A percentile compares a stretch with the other conserved stretches of the same genome.
phyloP scores from a whole-genome alignment of 2,329 filamentous ascomycete genomes.

The Ilyonectria robusta region DNA sequence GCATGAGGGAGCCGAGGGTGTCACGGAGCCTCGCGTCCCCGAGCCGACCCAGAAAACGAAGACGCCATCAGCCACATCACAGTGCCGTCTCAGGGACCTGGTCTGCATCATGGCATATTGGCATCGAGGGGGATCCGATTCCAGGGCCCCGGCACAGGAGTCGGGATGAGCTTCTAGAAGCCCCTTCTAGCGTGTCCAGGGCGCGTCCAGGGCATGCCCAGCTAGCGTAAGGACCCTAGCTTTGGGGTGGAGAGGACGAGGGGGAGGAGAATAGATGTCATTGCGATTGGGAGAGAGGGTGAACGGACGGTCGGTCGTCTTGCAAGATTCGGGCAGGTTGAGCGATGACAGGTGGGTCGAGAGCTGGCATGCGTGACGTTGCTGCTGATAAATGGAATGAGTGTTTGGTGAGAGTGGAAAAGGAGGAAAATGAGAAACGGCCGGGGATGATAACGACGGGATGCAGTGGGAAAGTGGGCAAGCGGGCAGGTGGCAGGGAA shows the following conservation, averaged over 20 bases:
- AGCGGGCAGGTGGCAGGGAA: background rate
- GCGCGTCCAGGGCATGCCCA: constrained; percentile 32
- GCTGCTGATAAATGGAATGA: constrained; percentile 22
- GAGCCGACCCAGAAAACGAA: constrained; percentile 32
- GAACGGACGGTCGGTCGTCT: constrained; percentile 32
- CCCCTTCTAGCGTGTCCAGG: constrained; percentile 44
- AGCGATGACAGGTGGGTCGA: constrained; percentile 42
- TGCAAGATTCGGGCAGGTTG: constrained; percentile 33
- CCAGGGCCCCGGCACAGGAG: constrained; percentile 45
- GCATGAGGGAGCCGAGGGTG: constrained; percentile 33
- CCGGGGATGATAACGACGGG: background rate
- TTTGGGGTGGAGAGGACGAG: constrained; percentile 37
- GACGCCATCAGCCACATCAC: constrained; percentile 22
- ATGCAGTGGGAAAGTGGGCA: background rate
- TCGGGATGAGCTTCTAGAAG: constrained; percentile 47
- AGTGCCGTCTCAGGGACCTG: constrained; percentile 38
- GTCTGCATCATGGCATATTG: constrained; percentile 33
- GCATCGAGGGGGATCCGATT: constrained; percentile 41
- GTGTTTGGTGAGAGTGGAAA: constrained; percentile 31
- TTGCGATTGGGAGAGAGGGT: constrained; percentile 35
- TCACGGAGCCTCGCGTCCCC: constrained; percentile 13
- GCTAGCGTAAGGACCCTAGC: constrained; percentile 40
- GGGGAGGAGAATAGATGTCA: constrained; percentile 36
- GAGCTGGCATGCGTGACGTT: constrained; percentile 38
- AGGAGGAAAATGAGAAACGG: constrained; percentile 7